These are phyloP conservation scores for Claviceps cyperi DNA, from an alignment of 2,329 filamentous ascomycete genomes.

Conservation along the genomic window DNA sequence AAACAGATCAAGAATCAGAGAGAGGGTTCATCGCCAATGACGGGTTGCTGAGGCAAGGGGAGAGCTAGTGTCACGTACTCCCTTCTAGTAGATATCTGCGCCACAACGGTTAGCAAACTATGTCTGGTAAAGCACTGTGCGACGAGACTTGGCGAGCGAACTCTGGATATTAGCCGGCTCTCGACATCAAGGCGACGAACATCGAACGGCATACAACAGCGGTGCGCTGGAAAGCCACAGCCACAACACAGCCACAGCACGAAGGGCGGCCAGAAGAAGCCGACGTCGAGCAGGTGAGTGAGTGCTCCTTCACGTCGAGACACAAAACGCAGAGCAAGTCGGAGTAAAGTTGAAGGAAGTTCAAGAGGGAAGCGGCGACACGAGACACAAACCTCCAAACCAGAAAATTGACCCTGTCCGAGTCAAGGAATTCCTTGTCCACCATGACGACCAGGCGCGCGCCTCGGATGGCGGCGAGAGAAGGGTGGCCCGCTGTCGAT, in stretches of 20 bases:
- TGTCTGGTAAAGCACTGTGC: conserved; percentile 3
- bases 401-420: conserved; percentile 54
- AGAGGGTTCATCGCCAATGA: background rate
- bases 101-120: conserved; percentile 3
- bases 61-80: conserved; percentile 34
- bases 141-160: conserved; percentile 1
- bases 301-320: background rate
- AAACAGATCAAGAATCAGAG: background rate
- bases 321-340: background rate
- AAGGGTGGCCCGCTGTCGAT: conserved; percentile 6
- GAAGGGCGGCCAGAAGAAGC: background rate
- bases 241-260: conserved; percentile 4
- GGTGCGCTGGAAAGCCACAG: conserved; percentile 5
- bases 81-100: conserved; percentile 46
- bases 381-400: conserved; percentile 48
- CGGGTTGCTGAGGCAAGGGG: background rate
- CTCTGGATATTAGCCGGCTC: background rate
- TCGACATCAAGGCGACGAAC: conserved; percentile 9
- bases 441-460: conserved; percentile 27
- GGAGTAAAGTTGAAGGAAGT: background rate
- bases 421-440: conserved; percentile 47
- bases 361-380: conserved; percentile 8
- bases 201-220: background rate
- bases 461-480: conserved; percentile 20
- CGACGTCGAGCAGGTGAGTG: conserved; percentile 1